Conservation (phyloP, 805 yeast species). For the Candida andamanensis region DNA sequence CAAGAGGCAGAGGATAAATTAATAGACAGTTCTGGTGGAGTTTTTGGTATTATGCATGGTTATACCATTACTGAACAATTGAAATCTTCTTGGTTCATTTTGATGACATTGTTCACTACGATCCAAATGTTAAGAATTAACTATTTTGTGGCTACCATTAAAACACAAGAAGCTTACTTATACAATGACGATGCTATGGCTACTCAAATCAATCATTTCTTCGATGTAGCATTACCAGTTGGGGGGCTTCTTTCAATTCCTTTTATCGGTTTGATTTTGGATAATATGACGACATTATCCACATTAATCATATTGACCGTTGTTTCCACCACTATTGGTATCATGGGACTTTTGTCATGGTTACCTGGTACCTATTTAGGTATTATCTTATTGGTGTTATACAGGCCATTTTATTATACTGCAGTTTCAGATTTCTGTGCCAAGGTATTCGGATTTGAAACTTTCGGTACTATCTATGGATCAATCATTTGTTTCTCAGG, state of each 20-base stretch:
- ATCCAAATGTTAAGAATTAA: slow-evolving; percentile 89
- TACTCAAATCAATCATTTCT: slow-evolving; percentile 58
- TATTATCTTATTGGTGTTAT: slow-evolving; percentile 66
- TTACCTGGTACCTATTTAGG: slow-evolving; percentile 60
- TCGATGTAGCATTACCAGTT: slow-evolving; percentile 80
- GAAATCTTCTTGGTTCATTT: slow-evolving; percentile 65
- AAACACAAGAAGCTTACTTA: slow-evolving; percentile 74
- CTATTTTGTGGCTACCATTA: slow-evolving; percentile 86
- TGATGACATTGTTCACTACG: slow-evolving; percentile 75
- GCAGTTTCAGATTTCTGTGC: slow-evolving; percentile 89
- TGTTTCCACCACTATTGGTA: slow-evolving; percentile 61
- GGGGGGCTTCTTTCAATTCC: slow-evolving; percentile 90
- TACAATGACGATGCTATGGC: slow-evolving; percentile 50
- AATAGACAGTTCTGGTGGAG: slow-evolving; percentile 52
- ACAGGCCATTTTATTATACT: slow-evolving; percentile 90
- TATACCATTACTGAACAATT: slow-evolving; percentile 45
- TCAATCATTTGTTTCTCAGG: slow-evolving; percentile 80
- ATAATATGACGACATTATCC: slow-evolving; percentile 60
- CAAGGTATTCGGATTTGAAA: slow-evolving; percentile 87
- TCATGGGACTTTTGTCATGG: slow-evolving; percentile 61
- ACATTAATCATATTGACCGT: slow-evolving; percentile 49
- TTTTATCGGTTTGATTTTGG: slow-evolving; percentile 74
- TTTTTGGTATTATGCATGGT: slow-evolving; percentile 78
- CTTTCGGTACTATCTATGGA: slow-evolving; percentile 91
- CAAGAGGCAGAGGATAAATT: slow-evolving; percentile 58